Conservation (phyloP, 148 eudicot species). For the Amaranthus hypochondriacus region DNA sequence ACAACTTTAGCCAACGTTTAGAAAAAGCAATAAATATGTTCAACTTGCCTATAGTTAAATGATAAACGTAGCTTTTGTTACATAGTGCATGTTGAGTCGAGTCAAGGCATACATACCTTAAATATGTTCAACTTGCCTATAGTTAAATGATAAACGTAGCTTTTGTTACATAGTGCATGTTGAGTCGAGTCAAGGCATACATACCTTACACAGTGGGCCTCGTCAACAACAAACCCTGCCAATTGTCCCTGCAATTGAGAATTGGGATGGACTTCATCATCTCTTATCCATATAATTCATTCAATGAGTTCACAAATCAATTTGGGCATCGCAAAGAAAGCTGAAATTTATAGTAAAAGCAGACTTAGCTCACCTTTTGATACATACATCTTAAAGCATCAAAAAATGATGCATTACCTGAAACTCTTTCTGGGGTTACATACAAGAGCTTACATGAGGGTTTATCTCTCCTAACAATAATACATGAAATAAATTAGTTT, state of each 20-base stretch:
- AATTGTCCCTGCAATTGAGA: constrained; percentile 64
- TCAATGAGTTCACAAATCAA: constrained; percentile 8
- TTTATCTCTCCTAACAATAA: constrained; percentile 59
- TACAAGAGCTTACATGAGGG: constrained; percentile 97
- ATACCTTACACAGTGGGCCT: constrained; percentile 99
- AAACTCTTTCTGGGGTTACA: constrained; percentile 97
- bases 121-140: too few species aligned
- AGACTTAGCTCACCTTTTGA: constrained; percentile 49
- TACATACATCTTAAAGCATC: constrained; percentile 59
- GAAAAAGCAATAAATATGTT: too few species aligned
- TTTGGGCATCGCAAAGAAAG: background rate
- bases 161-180: too few species aligned
- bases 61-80: too few species aligned
- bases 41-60: too few species aligned
- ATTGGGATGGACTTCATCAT: constrained; percentile 11
- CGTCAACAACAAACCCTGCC: constrained; percentile 97
- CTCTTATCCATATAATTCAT: constrained; percentile 16
- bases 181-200: constrained; percentile 27
- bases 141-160: too few species aligned
- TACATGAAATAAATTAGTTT: constrained; percentile 1
- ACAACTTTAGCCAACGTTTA: too few species aligned
- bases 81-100: background rate
- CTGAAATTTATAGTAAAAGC: background rate
- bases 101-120: constrained; percentile 62
- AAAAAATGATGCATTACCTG: constrained; percentile 72